These are phyloP conservation scores for Xylariaceae sp. DNA, from an alignment of 2,329 filamentous ascomycete genomes.

Conservation along the genomic window DNA sequence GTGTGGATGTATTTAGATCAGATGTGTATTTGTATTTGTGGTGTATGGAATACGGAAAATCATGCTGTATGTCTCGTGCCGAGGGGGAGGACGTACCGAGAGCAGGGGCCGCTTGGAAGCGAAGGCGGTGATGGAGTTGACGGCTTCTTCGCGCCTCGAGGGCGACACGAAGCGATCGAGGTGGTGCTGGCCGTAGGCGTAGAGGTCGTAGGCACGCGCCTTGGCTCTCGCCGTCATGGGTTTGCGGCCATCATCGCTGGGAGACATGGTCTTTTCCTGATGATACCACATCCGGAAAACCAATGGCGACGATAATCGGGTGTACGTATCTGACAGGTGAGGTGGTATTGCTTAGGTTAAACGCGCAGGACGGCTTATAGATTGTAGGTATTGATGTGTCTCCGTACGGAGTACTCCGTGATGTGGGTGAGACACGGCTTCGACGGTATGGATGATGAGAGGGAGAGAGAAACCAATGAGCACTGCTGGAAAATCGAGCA, in stretches of 20 bases:
- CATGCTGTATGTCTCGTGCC: neutral
- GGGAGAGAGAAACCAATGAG: neutral
- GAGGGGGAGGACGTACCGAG: constrained; percentile 47
- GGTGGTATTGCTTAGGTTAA: neutral
- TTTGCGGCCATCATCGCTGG: constrained; percentile 13
- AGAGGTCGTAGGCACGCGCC: constrained; percentile 34
- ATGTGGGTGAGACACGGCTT: neutral
- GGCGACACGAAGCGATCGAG: constrained; percentile 54
- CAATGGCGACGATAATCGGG: neutral
- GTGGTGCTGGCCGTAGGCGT: constrained; percentile 40
- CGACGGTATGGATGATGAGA: no score
- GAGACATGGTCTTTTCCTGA: neutral
- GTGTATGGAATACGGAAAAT: no score
- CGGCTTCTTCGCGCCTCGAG: constrained; percentile 52
- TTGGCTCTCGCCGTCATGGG: constrained; percentile 27
- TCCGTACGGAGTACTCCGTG: no score
- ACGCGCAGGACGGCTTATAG: no score
- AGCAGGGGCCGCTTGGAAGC: constrained; percentile 62
- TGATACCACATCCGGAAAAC: neutral
- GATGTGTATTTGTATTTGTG: neutral
- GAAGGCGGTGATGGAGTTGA: constrained; percentile 50
- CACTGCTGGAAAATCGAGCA: neutral
- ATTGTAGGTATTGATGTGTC: no score
- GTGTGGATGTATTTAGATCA: neutral
- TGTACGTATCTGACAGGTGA: neutral